Percentiles rank a stretch among this genome's conserved stretches.
phyloP scores from a whole-genome alignment of 495 filamentous ascomycete genomes.

The Penicillium lagena region DNA sequence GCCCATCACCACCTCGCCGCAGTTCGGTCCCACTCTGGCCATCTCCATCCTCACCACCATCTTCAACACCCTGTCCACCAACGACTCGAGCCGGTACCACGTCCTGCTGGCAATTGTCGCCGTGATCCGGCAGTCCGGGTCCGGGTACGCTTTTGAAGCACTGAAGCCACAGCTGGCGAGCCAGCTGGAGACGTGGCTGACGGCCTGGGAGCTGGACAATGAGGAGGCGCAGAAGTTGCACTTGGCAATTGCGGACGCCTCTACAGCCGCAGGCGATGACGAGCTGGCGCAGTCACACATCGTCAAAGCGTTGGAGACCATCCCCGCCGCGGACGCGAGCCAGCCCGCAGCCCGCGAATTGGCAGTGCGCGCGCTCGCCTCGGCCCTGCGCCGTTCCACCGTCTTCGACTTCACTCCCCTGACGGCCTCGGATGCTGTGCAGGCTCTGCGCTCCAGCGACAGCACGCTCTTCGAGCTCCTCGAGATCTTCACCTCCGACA shows the following conservation, averaged over 20 bases:
- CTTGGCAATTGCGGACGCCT: constrained; percentile 69
- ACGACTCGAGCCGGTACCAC: constrained; percentile 76
- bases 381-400: constrained; percentile 64
- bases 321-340: constrained; percentile 65
- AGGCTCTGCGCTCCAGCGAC: constrained; percentile 77
- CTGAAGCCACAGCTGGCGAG: constrained; percentile 72
- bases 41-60: constrained; percentile 86
- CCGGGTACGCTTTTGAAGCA: constrained; percentile 67
- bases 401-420: constrained; percentile 95
- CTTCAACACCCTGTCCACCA: constrained; percentile 83
- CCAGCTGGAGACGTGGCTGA: constrained; percentile 71
- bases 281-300: constrained; percentile 78
- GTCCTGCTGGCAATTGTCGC: constrained; percentile 79
- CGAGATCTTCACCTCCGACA: constrained; percentile 89
- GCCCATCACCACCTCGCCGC: constrained; percentile 77
- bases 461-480: constrained; percentile 81
- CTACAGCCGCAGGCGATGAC: constrained; percentile 67
- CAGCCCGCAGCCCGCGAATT: constrained; percentile 70
- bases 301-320: constrained; percentile 74
- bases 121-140: constrained; percentile 64
- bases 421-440: constrained; percentile 76
- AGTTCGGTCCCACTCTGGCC: constrained; percentile 75
- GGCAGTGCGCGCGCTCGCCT: constrained; percentile 75
- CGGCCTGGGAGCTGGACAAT: constrained; percentile 73
- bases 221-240: constrained; percentile 79